phyloP scores from a whole-genome alignment of 2,329 filamentous ascomycete genomes.

The Lecanicillium sp. region DNA sequence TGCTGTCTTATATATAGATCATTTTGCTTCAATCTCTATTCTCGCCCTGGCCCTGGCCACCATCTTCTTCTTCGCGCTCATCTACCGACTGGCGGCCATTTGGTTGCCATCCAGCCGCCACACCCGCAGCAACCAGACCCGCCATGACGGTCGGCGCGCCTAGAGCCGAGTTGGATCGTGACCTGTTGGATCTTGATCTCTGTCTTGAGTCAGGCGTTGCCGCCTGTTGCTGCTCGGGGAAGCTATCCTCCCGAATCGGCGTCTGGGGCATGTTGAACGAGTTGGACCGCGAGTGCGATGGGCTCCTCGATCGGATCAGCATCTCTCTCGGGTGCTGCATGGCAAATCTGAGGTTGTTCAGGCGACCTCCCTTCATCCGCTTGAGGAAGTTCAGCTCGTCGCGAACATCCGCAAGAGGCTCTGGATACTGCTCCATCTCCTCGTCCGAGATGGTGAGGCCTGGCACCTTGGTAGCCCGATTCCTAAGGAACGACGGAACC shows the following conservation, averaged over 20 bases:
- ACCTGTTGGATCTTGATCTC: constrained; percentile 60
- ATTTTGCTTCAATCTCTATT: not conserved
- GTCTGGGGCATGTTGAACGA: constrained; percentile 55
- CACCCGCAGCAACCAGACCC: constrained; percentile 70
- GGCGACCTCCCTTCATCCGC: constrained; percentile 70
- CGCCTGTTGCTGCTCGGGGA: constrained; percentile 28
- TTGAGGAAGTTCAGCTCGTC: constrained; percentile 77
- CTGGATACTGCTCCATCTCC: constrained; percentile 62
- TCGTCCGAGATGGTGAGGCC: constrained; percentile 58
- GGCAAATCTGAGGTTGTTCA: constrained; percentile 75
- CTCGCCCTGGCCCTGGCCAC: not conserved
- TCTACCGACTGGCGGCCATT: constrained; percentile 40
- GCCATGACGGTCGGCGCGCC: constrained; percentile 74
- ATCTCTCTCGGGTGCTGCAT: constrained; percentile 68
- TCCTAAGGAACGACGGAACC: constrained; percentile 46
- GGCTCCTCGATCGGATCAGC: constrained; percentile 56
- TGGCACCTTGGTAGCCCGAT: constrained; percentile 37
- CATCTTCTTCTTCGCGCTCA: constrained; percentile 13
- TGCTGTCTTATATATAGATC: constrained; percentile 1
- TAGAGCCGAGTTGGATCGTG: constrained; percentile 61
- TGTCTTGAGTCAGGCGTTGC: constrained; percentile 54
- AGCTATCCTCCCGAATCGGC: constrained; percentile 50
- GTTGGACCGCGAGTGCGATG: constrained; percentile 57
- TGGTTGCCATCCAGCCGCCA: constrained; percentile 71
- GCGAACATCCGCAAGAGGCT: constrained; percentile 64